phyloP scores from a whole-genome alignment of 768 basidiomycete genomes.

The Terana coerulea region DNA sequence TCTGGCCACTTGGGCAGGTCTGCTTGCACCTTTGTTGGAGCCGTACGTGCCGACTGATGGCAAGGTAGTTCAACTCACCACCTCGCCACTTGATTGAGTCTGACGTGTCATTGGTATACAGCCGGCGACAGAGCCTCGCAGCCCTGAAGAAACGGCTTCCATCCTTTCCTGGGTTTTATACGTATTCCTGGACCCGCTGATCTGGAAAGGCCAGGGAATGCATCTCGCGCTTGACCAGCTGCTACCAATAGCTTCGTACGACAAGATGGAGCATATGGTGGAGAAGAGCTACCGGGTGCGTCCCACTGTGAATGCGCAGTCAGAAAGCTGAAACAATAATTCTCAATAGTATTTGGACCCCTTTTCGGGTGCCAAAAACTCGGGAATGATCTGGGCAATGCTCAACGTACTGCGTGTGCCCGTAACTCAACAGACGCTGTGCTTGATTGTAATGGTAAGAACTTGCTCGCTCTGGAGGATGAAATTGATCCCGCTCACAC shows the following conservation, averaged over 20 bases:
- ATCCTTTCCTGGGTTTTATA: constrained; percentile 33
- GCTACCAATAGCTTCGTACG: constrained; percentile 26
- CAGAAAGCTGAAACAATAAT: background rate
- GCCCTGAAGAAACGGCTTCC: constrained; percentile 41
- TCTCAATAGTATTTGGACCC: constrained; percentile 22
- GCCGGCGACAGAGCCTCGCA: constrained; percentile 12
- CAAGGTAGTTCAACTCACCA: constrained; percentile 8
- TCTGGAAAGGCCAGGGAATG: constrained; percentile 19
- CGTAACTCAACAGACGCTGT: background rate
- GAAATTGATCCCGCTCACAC: background rate
- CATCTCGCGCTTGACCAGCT: constrained; percentile 25
- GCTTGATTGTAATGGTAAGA: background rate
- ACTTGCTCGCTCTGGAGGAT: background rate
- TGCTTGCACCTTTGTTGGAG: constrained; percentile 31
- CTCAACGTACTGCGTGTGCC: constrained; percentile 18
- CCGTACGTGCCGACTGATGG: constrained; percentile 34
- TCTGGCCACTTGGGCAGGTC: constrained; percentile 29
- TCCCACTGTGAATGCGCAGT: background rate
- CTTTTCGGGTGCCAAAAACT: constrained; percentile 14
- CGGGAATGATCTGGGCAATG: constrained; percentile 24
- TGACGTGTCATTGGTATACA: background rate
- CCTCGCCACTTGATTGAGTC: no score
- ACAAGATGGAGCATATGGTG: constrained; percentile 16
- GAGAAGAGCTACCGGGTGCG: constrained; percentile 18
- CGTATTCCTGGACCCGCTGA: constrained; percentile 33